Conservation (phyloP, 768 basidiomycete species). For the Termitomyces sp. region DNA sequence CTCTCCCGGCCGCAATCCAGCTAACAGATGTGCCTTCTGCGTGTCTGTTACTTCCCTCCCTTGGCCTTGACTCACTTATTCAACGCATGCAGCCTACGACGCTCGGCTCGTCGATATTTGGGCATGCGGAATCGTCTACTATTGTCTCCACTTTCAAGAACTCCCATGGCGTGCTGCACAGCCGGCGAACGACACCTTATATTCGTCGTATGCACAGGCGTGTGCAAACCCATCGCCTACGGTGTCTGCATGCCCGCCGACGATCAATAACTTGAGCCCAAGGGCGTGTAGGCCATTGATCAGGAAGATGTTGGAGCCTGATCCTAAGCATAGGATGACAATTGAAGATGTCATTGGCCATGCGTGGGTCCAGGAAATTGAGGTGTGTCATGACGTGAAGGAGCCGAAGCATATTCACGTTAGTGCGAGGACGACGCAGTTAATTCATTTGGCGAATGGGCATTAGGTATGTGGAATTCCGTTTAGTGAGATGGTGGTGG, state of each 20-base stretch:
- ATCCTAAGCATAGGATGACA: slow-evolving; percentile 67
- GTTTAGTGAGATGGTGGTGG: not conserved
- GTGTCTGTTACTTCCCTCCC: slow-evolving; percentile 5
- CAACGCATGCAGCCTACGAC: slow-evolving; percentile 71
- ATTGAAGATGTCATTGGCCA: slow-evolving; percentile 82
- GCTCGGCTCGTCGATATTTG: slow-evolving; percentile 96
- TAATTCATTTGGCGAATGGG: slow-evolving; percentile 34
- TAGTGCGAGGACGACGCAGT: slow-evolving; percentile 55
- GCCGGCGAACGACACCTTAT: slow-evolving; percentile 64
- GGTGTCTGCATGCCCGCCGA: slow-evolving; percentile 49
- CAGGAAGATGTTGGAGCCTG: slow-evolving; percentile 93
- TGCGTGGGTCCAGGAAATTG: slow-evolving; percentile 75
- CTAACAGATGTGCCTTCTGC: slow-evolving; percentile 32
- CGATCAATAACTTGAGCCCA: slow-evolving; percentile 86
- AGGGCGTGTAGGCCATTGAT: slow-evolving; percentile 79
- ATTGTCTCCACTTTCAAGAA: slow-evolving; percentile 97
- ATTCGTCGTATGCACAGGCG: slow-evolving; percentile 66
- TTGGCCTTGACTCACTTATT: not conserved
- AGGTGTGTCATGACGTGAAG: slow-evolving; percentile 69
- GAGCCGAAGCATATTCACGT: slow-evolving; percentile 72
- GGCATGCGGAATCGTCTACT: slow-evolving; percentile 96
- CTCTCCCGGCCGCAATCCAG: slow-evolving; percentile 18
- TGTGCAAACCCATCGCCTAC: slow-evolving; percentile 43
- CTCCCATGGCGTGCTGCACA: slow-evolving; percentile 98
- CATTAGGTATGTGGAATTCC: slow-evolving; percentile 3